These are phyloP conservation scores for Ramaria sp. DNA, from an alignment of 768 basidiomycete genomes.

Conservation along the genomic window DNA sequence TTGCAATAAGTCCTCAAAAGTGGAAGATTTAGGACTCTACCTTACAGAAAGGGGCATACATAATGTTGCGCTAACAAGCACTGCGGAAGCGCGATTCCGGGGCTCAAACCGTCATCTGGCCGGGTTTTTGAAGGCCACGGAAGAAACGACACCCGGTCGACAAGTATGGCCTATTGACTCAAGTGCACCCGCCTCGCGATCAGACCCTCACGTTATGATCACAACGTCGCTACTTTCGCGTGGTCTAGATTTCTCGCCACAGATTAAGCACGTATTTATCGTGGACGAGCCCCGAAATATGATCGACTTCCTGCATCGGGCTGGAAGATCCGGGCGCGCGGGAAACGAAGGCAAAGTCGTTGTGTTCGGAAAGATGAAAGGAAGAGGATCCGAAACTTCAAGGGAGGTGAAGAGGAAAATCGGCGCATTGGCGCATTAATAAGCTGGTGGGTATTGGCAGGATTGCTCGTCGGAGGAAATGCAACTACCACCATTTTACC, in stretches of 20 bases:
- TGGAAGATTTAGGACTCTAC: constrained; percentile 47
- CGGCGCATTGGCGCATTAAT: constrained; percentile 23
- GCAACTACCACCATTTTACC: too few species aligned
- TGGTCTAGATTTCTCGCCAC: constrained; percentile 77
- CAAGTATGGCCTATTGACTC: not conserved
- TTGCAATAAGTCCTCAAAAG: constrained; percentile 67
- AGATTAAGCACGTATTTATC: constrained; percentile 76
- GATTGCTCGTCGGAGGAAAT: too few species aligned
- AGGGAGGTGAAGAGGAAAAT: constrained; percentile 44
- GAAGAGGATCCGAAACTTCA: constrained; percentile 45
- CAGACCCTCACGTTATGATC: constrained; percentile 58
- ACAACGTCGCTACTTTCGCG: constrained; percentile 88
- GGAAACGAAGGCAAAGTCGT: constrained; percentile 62
- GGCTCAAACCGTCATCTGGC: constrained; percentile 72
- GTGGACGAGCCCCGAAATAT: constrained; percentile 82
- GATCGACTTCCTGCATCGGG: constrained; percentile 88
- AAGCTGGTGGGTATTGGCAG: too few species aligned
- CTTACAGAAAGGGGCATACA: constrained; percentile 51
- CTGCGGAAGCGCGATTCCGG: constrained; percentile 42
- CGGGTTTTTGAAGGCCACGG: constrained; percentile 46
- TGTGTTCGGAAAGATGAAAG: constrained; percentile 61
- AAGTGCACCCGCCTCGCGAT: constrained; percentile 10
- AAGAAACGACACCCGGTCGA: not conserved
- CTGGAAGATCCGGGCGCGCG: constrained; percentile 73
- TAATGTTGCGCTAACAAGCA: constrained; percentile 56